These are phyloP conservation scores for Spinacia oleracea DNA, from an alignment of 179 eudicot species.

Conservation along the genomic window DNA sequence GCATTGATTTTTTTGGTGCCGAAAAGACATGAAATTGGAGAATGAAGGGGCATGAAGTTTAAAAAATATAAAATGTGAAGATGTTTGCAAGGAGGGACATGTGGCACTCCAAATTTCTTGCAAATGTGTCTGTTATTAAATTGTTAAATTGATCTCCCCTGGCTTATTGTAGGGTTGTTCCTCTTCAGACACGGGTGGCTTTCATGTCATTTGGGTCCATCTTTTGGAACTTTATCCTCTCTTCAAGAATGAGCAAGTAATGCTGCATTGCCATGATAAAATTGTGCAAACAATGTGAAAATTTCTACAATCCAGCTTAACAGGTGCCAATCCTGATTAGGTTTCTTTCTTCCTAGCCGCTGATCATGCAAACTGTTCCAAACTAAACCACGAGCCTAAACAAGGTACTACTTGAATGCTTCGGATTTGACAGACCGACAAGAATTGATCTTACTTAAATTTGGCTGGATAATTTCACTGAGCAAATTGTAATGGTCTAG, in stretches of 20 bases:
- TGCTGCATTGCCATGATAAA: no score
- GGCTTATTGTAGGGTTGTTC: constrained; percentile 62
- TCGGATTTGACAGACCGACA: constrained; percentile 7
- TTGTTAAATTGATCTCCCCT: background rate
- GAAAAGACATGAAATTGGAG: no score
- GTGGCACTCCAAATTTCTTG: no score
- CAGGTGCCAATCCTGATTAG: background rate
- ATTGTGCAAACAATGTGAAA: background rate
- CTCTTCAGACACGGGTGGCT: constrained; percentile 91
- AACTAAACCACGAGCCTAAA: no score
- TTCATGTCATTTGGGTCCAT: constrained; percentile 94
- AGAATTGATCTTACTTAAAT: background rate
- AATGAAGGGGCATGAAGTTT: no score
- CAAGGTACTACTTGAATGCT: background rate
- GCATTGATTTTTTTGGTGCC: no score
- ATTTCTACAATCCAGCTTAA: background rate
- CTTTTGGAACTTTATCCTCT: constrained; percentile 90
- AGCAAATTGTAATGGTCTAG: background rate
- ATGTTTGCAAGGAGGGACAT: no score
- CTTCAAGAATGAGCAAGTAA: constrained; percentile 85
- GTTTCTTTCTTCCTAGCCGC: background rate
- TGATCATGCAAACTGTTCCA: no score
- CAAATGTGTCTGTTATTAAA: no score
- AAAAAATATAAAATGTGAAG: no score
- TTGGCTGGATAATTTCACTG: background rate